Base-by-base conservation (phyloP, 352 stramenopile genomes). In the Aphanomyces cochlioides region DNA sequence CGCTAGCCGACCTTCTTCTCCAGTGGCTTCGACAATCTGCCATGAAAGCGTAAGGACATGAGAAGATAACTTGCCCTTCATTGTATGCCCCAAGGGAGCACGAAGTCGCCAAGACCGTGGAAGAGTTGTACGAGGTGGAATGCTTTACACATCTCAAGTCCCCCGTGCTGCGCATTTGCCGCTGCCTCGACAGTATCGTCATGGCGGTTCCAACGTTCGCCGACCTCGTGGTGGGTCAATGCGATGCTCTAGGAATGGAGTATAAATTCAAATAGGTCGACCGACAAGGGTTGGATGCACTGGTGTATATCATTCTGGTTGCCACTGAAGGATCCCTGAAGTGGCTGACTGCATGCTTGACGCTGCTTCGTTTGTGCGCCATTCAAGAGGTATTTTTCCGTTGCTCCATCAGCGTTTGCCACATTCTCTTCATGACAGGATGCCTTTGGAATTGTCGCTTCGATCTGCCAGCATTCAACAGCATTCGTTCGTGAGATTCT, bases 251-350 rank as follows among this genome's bases (percentile, higher is more conserved):
- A 34, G 50, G 4, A 54, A n/a, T 28, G 28, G 28, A 41, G 5
- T 66, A 12, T 47, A 47, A 7, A 19, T 47, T 36, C 7, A 60
- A 50, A 2, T 48, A 50, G 45, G 21, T 66, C 19, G 73, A 73
- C 3, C 77, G 72, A 66, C 75, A 77, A 28, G 56, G 89, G 1
- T 50, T 92, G 17, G 81, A 81, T 21, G 77, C 81, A 15, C 67
- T 91, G 15, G 72, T 84, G 6, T 90, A 90, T 54, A 77, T 80
- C 0, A 70, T 93, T 39, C 74, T 87, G 19, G 63, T 79, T 15
- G 77, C 88, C 43, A 82, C 79, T 1, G 58, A 75, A 3, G 73
- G 77, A 10, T 89, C 82, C 5, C 73, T 91, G 8, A 90, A 90
- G 73, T 90, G 85, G 83, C 74, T 79, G 7, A 79, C 82, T 0